phyloP scores from a whole-genome alignment of 2,329 filamentous ascomycete species.

The Byssothecium circinans region DNA sequence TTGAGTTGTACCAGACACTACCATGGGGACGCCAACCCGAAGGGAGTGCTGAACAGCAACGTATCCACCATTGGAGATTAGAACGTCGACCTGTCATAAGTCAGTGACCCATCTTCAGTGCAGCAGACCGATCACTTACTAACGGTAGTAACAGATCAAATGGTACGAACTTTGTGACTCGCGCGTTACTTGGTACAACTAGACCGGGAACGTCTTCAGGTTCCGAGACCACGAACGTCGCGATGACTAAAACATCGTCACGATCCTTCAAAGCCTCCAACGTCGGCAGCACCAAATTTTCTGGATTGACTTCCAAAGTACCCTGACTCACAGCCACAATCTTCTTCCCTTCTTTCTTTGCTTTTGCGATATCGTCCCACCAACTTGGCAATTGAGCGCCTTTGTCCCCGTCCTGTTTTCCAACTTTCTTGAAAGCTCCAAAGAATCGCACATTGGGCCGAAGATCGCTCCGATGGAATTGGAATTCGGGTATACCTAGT shows the following conservation, averaged over 20 bases:
- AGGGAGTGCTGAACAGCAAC: conserved; percentile 52
- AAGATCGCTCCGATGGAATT: conserved; percentile 42
- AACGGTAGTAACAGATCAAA: conserved; percentile 51
- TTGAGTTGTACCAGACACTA: conserved; percentile 48
- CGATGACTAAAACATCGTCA: conserved; percentile 47
- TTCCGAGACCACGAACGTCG: conserved; percentile 35
- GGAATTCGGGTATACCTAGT: conserved; percentile 41
- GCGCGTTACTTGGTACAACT: conserved; percentile 46
- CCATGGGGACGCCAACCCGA: conserved; percentile 51
- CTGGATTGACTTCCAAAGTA: conserved; percentile 46
- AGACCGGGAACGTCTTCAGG: conserved; percentile 22
- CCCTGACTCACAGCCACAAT: conserved; percentile 55
- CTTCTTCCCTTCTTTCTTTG: conserved; percentile 43
- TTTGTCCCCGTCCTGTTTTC: background rate
- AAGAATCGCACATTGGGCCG: conserved; percentile 48
- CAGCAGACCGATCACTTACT: conserved; percentile 10
- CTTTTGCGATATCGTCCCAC: conserved; percentile 49
- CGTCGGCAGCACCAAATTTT: conserved; percentile 51
- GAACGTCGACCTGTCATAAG: conserved; percentile 38
- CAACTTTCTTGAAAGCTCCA: conserved; percentile 38
- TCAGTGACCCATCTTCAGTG: background rate
- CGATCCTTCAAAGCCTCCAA: conserved; percentile 47
- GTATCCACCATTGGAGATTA: conserved; percentile 55
- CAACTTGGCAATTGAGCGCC: conserved; percentile 45
- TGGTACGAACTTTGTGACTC: conserved; percentile 52